Evolutionary conservation across 2,329 filamentous ascomycete genomes (phyloP), one percentile per base, ranked within the genome.

Genomic region (Penicillium vulpinum): DNA sequence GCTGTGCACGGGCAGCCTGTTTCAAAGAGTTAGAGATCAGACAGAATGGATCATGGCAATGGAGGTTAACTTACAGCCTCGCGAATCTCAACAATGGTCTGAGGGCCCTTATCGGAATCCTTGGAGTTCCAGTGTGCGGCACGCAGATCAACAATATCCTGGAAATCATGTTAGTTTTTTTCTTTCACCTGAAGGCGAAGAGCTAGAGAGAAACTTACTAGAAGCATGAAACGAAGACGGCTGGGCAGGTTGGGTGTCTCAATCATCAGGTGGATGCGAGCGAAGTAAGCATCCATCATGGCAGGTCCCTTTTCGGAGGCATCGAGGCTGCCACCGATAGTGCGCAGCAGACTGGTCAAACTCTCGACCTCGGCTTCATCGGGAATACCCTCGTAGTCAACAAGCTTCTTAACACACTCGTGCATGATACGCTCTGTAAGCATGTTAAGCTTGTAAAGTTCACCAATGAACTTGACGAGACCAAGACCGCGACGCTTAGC

Each of bases 361-460:
- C 91, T 96, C 82, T 99, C 94, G 59, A 99, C 89, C 75, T 97
- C 92, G 52, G 93, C 90, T 78, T 99, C 94, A 67, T 99, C 94
- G 43, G 94, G 94, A 59, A 91, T 81, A 60, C 91, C 92, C 71
- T 93, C 89, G 77, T 95, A 97, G 78, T 99, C 93, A 65, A 99
- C 90, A 62, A 99, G 85, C 78, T 96, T 96, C 80, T 92, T 88
- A 28, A 99, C 92, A 84, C 94, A 99, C 78, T 97, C 91, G 81
- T 99, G 93, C 94, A 99, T 99, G 78, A 99, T 99, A 75, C 93
- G 90, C 76, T 97, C 91, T 60, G 94, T 99, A 76, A 99, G 85
- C 94, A 99, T 99, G 74, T 89, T 88, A 59, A 99, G 87, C 83
- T 97, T 99, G 86, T 96, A 99, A 44, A 99, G 86, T 79, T 99